These are phyloP conservation scores for Aspergillus sergii DNA, from an alignment of 2,329 filamentous ascomycete genomes.

Conservation along the genomic window DNA sequence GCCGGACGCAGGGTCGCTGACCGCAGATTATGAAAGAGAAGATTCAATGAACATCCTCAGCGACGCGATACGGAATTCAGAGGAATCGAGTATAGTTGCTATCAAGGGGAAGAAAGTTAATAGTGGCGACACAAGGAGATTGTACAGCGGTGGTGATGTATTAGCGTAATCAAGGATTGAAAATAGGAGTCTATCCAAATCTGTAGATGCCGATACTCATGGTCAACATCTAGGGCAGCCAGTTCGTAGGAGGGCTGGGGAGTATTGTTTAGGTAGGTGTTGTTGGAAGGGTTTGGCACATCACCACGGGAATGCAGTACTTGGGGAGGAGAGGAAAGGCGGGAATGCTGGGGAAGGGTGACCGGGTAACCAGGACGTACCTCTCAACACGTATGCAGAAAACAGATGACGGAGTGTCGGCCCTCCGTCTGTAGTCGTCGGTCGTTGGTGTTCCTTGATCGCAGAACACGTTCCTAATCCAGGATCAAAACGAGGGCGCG, in stretches of 20 bases:
- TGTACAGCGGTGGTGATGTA: background rate
- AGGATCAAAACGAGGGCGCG: slow-evolving; percentile 18
- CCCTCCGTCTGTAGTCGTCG: background rate
- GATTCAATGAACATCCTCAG: slow-evolving; percentile 34
- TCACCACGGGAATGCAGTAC: slow-evolving; percentile 32
- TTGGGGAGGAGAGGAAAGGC: slow-evolving; percentile 25
- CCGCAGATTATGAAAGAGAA: slow-evolving; percentile 31
- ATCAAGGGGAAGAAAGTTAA: background rate
- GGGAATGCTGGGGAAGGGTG: slow-evolving; percentile 34
- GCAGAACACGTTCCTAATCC: slow-evolving; percentile 19
- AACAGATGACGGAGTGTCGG: slow-evolving; percentile 3
- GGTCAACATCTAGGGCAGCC: slow-evolving; percentile 13
- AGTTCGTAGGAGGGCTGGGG: slow-evolving; percentile 19
- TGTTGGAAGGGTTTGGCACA: slow-evolving; percentile 18
- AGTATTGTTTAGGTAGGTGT: slow-evolving; percentile 15
- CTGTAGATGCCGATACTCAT: slow-evolving; percentile 7
- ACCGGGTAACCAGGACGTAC: slow-evolving; percentile 24
- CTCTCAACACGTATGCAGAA: slow-evolving; percentile 11
- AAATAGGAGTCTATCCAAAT: slow-evolving; percentile 5
- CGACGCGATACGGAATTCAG: background rate
- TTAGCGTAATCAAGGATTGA: background rate
- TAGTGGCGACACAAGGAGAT: background rate
- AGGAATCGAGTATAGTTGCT: background rate
- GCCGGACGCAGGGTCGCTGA: slow-evolving; percentile 32
- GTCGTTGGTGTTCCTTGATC: background rate